These are phyloP conservation scores for Leptomonas pyrrhocoris DNA, from an alignment of 208 protist genomes.

Conservation along the genomic window DNA sequence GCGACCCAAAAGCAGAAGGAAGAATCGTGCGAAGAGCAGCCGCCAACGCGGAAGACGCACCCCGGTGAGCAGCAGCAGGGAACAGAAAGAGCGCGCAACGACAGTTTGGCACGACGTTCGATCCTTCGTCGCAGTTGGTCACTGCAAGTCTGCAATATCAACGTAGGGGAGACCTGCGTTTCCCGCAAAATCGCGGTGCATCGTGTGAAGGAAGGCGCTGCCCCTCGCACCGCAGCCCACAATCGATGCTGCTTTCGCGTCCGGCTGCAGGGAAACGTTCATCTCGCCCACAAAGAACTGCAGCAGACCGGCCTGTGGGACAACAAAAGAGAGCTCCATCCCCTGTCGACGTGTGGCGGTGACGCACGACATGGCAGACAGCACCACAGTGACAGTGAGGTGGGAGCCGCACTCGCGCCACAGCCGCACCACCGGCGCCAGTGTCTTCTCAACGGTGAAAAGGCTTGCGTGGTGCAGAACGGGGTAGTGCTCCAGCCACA, in stretches of 20 bases:
- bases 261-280: conserved; percentile 70
- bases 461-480: conserved; percentile 76
- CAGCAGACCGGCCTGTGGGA: conserved; percentile 65
- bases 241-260: conserved; percentile 49
- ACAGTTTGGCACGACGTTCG: no score
- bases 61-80: no score
- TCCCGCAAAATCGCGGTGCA: conserved; percentile 44
- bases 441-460: conserved; percentile 38
- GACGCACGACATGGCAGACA: conserved; percentile 82
- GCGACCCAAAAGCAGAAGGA: no score
- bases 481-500: conserved; percentile 83
- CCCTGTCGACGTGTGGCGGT: conserved; percentile 42
- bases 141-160: conserved; percentile 34
- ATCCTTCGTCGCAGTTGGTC: not conserved
- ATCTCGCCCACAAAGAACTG: conserved; percentile 65
- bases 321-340: conserved; percentile 49
- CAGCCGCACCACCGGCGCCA: conserved; percentile 52
- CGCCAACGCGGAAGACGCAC: no score
- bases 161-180: conserved; percentile 39
- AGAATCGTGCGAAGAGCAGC: no score
- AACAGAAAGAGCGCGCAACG: no score
- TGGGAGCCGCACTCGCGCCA: conserved; percentile 25
- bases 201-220: conserved; percentile 13
- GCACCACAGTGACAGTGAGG: conserved; percentile 59
- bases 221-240: conserved; percentile 50